These are phyloP conservation scores for Suillus plorans DNA, from an alignment of 768 basidiomycete species.

Conservation along the genomic window DNA sequence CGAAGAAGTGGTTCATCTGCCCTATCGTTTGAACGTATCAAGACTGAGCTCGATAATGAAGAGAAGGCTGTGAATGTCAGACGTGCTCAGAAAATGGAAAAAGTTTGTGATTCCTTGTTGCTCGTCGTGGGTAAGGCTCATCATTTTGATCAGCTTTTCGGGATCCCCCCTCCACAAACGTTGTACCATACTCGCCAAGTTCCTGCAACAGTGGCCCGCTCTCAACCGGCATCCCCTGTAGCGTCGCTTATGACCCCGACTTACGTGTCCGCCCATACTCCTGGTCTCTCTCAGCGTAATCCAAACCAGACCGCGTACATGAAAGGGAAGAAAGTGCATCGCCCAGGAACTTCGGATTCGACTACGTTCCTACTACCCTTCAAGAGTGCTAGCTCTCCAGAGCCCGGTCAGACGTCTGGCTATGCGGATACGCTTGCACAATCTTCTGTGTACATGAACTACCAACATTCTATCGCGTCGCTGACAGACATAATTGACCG, in stretches of 20 bases:
- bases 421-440: constrained; percentile 25
- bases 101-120: constrained; percentile 43
- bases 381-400: constrained; percentile 14
- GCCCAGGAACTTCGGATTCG: constrained; percentile 69
- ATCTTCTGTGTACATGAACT: constrained; percentile 68
- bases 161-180: constrained; percentile 74
- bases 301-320: constrained; percentile 51
- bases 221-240: constrained; percentile 24
- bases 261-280: constrained; percentile 19
- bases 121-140: constrained; percentile 1
- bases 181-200: constrained; percentile 69
- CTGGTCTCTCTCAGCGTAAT: constrained; percentile 35
- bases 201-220: constrained; percentile 34
- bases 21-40: constrained; percentile 56
- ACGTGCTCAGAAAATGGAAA: constrained; percentile 85
- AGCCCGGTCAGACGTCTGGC: constrained; percentile 8
- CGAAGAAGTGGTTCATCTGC: constrained; percentile 55
- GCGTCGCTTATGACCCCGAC: constrained; percentile 14
- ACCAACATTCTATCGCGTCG: constrained; percentile 80
- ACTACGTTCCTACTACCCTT: constrained; percentile 47
- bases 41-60: constrained; percentile 65
- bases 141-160: constrained; percentile 61
- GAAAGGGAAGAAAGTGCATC: constrained; percentile 42
- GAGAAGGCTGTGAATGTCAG: constrained; percentile 82
- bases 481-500: constrained; percentile 76